Evolutionary conservation across 805 yeast genomes (phyloP), one percentile per base, ranked within the genome.

Genomic region (Wickerhamiella azyma): DNA sequence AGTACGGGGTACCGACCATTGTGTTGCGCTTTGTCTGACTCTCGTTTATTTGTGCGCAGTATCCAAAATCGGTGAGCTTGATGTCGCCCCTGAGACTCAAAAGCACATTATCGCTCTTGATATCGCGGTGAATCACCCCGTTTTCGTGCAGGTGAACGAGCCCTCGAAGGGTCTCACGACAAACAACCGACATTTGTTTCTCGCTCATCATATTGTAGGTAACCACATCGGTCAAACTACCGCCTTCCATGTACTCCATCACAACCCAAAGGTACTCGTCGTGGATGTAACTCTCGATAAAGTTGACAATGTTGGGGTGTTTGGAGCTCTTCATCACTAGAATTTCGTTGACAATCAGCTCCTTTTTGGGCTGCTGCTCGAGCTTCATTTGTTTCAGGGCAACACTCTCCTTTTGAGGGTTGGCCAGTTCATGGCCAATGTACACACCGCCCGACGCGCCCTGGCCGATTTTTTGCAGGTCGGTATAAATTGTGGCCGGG

Each of bases 241-340:
- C 98, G 51, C 98, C 98, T 62, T 92, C 96, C 98, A 92, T 92
- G 60, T 85, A 92, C 64, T 92, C 98, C 98, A 92, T 92, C 17
- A 92, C 78, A 9, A 92, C 97, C 98, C 98, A 92, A 46, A 92
- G 69, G 45, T 66, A 69, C 28, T 66, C 64, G 24, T 50, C 44
- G 39, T 83, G 84, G 47, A 83, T 66, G 61, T 79, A 92, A 0
- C 95, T 78, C 58, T 89, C 94, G 50, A 89, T 77, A 60, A 85
- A 92, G 62, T 92, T 92, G 48, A 92, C 98, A 64, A 92, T 92
- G 60, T 92, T 92, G 42, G 77, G 76, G 61, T 92, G 98, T 55
- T 75, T 78, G 45, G 86, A 76, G 21, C 86, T 95, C 59, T 81
- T 85, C 97, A 92, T 92, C 43, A 94, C 98, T 55, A 86, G 66